Evolutionary conservation across 768 basidiomycete genomes (phyloP).

Genomic region (Rhizopogon salebrosus): DNA sequence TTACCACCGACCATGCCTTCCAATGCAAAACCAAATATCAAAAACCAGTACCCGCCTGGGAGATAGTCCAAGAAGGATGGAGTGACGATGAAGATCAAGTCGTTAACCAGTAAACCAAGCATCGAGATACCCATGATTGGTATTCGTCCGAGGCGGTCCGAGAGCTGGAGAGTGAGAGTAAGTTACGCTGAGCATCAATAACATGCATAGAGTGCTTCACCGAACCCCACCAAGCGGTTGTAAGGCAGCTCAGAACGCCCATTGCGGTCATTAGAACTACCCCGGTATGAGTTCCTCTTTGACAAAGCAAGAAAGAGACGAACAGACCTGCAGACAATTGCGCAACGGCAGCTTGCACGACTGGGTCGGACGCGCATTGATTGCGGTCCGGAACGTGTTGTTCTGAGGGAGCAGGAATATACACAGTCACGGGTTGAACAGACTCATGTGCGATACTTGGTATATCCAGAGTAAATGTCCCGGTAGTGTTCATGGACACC

Average conservation of each 20-base stretch:
- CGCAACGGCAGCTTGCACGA: constrained; percentile 68
- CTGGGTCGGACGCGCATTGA: constrained; percentile 61
- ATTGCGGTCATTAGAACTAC: constrained; percentile 33
- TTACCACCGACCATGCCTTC: constrained; percentile 73
- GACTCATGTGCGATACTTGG: background rate
- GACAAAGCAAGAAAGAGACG: background rate
- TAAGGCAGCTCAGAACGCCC: constrained; percentile 73
- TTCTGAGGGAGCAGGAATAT: background rate
- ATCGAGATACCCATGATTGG: constrained; percentile 56
- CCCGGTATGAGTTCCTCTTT: background rate
- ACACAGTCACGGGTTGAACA: background rate
- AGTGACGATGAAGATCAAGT: constrained; percentile 65
- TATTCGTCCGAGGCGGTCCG: constrained; percentile 74
- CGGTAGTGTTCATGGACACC: background rate
- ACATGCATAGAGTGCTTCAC: constrained; percentile 36
- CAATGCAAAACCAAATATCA: constrained; percentile 57
- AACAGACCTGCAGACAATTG: constrained; percentile 55
- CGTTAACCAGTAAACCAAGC: constrained; percentile 55
- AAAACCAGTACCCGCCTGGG: constrained; percentile 81
- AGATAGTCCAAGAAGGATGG: constrained; percentile 49
- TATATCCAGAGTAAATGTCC: background rate
- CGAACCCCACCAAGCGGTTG: constrained; percentile 83
- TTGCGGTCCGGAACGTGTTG: constrained; percentile 6
- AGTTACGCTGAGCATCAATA: background rate
- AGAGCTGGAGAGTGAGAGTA: constrained; percentile 41